phyloP scores from a whole-genome alignment of 2,329 filamentous ascomycete species.

The Calonectria leucothoes region DNA sequence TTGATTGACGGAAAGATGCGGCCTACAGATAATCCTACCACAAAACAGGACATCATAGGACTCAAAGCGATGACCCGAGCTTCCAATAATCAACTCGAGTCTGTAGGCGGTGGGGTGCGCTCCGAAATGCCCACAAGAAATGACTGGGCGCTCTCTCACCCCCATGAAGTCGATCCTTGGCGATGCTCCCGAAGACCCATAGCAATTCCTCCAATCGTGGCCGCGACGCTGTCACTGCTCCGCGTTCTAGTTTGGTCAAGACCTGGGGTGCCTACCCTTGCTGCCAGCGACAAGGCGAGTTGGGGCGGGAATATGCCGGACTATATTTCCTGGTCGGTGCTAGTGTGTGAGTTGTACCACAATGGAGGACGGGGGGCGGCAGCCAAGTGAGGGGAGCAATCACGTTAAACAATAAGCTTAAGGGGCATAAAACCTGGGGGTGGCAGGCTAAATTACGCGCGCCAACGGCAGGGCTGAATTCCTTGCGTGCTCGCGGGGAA shows the following conservation, averaged over 20 bases:
- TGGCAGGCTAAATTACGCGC: not conserved
- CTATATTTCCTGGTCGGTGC: not conserved
- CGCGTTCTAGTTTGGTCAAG: not conserved
- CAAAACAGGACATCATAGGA: not conserved
- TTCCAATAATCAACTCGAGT: not conserved
- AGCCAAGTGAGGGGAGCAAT: not conserved
- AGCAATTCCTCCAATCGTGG: not conserved
- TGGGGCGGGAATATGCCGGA: not conserved
- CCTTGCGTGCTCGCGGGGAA: not conserved
- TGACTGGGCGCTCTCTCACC: not conserved
- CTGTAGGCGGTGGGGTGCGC: not conserved
- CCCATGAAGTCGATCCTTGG: not conserved
- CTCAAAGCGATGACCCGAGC: not conserved
- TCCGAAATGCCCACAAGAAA: not conserved
- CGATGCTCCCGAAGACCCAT: not conserved
- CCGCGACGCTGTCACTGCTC: not conserved
- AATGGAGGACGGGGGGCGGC: not conserved
- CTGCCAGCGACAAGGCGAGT: not conserved
- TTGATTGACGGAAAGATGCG: constrained; percentile 3
- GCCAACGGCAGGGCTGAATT: not conserved
- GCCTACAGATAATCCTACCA: not conserved
- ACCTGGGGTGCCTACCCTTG: not conserved
- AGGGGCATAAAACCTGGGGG: not conserved
- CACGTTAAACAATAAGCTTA: constrained; percentile 4
- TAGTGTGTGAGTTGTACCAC: not conserved